Evolutionary conservation across 2,329 filamentous ascomycete genomes (phyloP), one percentile per base, ranked within the genome.

Genomic region (Orbilia ellipsospora): DNA sequence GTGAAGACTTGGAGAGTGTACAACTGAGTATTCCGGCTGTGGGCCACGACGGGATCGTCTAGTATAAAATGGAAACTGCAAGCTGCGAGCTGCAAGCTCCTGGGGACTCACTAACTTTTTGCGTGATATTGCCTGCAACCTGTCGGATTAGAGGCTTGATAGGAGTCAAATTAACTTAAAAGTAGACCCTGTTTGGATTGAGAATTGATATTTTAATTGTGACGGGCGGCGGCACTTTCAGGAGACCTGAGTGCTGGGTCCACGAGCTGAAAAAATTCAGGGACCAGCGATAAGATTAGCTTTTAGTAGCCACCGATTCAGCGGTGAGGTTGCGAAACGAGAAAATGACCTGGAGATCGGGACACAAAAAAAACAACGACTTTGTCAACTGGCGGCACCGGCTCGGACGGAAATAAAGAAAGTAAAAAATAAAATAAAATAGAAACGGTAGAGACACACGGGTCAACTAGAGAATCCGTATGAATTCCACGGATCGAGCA

Each of bases 341-440:
- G 13, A 66, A 65, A 67, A 59, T 51, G 63, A 52, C n/a, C 23
- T 55, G 48, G 51, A 54, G 70, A 74, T 74, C 70, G 70, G 63
- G 52, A 36, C 23, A n/a, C 61, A n/a, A 18, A 66, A 73, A 36
- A 51, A 12, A 8, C 31, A 51, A n/a, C 18, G 23, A 26, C 56
- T n/a, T 26, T 31, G 40, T 45, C 40, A 18, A 12, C 20, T 48
- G 10, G 10, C 23, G 10, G 26, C 44, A 48, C 18, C 40, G 31
- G 13, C 54, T 4, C 26, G 15, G 28, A 18, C 52, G 20, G 15
- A 40, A 50, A 12, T 31, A 61, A 61, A n/a, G n/a, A n/a, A n/a
- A n/a, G n/a, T n/a, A n/a, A 18, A 61, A 16, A 20, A 23, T 23
- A 50, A 31, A 12, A 57, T 7, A 31, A 55, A 44, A 8, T 40